These are phyloP conservation scores for Xylaria multiplex DNA, from an alignment of 2,329 filamentous ascomycete species.

Conservation along the genomic window DNA sequence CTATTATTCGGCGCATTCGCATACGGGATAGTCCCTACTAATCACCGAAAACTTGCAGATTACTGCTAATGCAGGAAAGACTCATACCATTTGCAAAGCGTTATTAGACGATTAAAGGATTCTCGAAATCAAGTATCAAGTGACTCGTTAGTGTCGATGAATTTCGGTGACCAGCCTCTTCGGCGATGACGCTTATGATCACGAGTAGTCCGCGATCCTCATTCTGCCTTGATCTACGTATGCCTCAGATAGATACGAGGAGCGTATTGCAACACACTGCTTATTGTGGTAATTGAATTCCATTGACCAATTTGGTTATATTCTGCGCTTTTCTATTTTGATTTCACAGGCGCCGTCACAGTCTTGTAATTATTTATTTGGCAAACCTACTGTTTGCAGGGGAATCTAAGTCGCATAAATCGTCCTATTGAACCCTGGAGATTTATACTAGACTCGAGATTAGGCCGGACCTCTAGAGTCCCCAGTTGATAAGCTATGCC, in stretches of 20 bases:
- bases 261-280: not conserved
- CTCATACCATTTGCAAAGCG: not conserved
- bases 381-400: not conserved
- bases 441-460: not conserved
- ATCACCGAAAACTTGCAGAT: not conserved
- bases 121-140: not conserved
- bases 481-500: not conserved
- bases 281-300: not conserved
- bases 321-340: not conserved
- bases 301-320: not conserved
- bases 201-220: not conserved
- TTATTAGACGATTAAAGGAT: not conserved
- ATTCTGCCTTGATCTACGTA: not conserved
- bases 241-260: not conserved
- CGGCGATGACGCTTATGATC: not conserved
- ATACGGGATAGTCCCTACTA: not conserved
- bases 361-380: not conserved
- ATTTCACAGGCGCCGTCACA: not conserved
- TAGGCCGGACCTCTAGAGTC: not conserved
- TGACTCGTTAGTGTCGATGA: not conserved
- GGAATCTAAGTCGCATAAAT: not conserved
- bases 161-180: constrained; percentile 1
- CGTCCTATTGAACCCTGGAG: not conserved
- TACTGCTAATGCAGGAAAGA: not conserved
- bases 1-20: not conserved